phyloP scores from a whole-genome alignment of 352 stramenopile species.

The Pythium scleroteichum region DNA sequence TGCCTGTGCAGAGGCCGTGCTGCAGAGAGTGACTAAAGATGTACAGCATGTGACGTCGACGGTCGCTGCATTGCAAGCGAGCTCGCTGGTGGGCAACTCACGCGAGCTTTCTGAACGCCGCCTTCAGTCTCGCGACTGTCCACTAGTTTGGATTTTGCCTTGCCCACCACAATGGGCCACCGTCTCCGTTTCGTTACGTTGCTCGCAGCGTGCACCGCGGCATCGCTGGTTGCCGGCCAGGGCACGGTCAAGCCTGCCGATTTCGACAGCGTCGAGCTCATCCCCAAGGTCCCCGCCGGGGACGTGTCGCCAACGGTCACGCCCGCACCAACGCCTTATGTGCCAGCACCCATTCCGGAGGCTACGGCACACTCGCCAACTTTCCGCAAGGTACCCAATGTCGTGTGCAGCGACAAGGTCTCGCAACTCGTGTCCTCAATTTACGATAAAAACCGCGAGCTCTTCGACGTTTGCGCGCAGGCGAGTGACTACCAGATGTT shows the following conservation, averaged over 20 bases:
- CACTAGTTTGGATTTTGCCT: not conserved
- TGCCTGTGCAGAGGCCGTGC: not conserved
- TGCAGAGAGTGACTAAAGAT: too few species aligned
- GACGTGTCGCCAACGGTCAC: not conserved
- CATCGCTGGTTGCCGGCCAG: not conserved
- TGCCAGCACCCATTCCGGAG: conserved; percentile 9
- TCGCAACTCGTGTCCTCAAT: conserved; percentile 29
- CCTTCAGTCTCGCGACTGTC: not conserved
- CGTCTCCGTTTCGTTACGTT: not conserved
- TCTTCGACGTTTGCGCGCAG: conserved; percentile 54
- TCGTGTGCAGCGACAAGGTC: conserved; percentile 12
- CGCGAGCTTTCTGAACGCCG: not conserved
- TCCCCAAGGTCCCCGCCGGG: not conserved
- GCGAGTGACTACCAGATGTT: conserved; percentile 62
- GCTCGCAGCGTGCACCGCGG: not conserved
- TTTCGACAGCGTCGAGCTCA: conserved; percentile 1
- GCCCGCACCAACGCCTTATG: conserved; percentile 17
- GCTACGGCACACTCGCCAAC: conserved; percentile 7
- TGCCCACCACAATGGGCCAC: not conserved
- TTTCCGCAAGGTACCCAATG: conserved; percentile 4
- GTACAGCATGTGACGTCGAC: conserved; percentile 4
- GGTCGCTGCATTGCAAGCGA: not conserved
- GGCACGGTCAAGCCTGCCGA: conserved; percentile 2
- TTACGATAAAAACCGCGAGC: conserved; percentile 51
- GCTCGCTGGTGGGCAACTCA: not conserved